Evolutionary conservation across 768 basidiomycete genomes (phyloP).

Genomic region (Suillus discolor): DNA sequence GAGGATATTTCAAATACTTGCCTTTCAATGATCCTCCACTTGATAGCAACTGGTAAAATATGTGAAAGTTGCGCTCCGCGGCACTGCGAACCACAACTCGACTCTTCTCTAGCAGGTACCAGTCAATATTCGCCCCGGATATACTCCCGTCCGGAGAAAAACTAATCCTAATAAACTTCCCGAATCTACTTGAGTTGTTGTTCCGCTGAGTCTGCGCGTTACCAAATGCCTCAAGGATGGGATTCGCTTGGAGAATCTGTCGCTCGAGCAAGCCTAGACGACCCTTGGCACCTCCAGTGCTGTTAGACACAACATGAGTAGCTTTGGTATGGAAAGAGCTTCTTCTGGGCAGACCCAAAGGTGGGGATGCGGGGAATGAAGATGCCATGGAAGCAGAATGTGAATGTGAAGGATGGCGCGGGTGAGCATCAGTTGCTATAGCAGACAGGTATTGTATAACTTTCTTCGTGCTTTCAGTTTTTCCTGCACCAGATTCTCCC

Average conservation of each 20-base stretch:
- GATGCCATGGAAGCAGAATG: conserved; percentile 64
- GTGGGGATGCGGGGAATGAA: conserved; percentile 58
- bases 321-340: conserved; percentile 62
- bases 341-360: conserved; percentile 70
- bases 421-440: conserved; percentile 83
- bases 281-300: conserved; percentile 57
- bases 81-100: conserved; percentile 86
- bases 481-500: conserved; percentile 98
- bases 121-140: conserved; percentile 96
- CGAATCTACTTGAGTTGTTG: conserved; percentile 98
- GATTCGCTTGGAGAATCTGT: conserved; percentile 97
- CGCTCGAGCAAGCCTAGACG: conserved; percentile 88
- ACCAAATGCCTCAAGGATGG: conserved; percentile 96
- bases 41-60: conserved; percentile 93
- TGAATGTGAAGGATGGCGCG: conserved; percentile 59
- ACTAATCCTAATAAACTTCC: conserved; percentile 95
- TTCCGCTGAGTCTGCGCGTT: conserved; percentile 98
- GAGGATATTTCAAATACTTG: conserved; percentile 31
- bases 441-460: conserved; percentile 99
- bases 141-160: conserved; percentile 94
- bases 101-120: conserved; percentile 98
- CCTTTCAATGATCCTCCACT: conserved; percentile 74
- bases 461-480: conserved; percentile 99
- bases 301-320: conserved; percentile 41
- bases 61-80: conserved; percentile 93